A percentile compares a stretch with the other conserved stretches of the same genome.
phyloP scores from a whole-genome alignment of 306 rosid genomes.

The Lagenaria siceraria region DNA sequence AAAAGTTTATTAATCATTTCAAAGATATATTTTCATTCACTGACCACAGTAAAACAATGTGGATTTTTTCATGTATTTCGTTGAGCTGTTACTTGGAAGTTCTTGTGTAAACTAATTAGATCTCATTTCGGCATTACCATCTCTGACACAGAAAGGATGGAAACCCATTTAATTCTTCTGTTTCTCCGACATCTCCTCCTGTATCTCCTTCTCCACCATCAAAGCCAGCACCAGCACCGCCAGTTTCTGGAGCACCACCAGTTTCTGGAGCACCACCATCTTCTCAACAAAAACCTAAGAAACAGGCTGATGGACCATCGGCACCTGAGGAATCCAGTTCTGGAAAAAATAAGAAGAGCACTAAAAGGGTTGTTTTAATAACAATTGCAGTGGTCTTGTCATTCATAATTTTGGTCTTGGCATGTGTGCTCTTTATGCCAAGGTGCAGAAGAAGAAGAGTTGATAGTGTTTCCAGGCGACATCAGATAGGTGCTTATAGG shows the following conservation, averaged over 20 bases:
- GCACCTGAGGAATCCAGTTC: slow-evolving; percentile 38
- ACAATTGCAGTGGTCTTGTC: slow-evolving; percentile 43
- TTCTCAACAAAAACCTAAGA: slow-evolving; percentile 14
- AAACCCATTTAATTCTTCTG: slow-evolving; percentile 53
- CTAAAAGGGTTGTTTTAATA: slow-evolving; percentile 61
- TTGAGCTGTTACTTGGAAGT: not conserved
- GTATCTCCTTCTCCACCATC: slow-evolving; percentile 32
- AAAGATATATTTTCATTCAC: not conserved
- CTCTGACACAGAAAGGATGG: slow-evolving; percentile 63
- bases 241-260: slow-evolving; percentile 31
- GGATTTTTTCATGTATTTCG: not conserved
- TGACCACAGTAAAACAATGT: not conserved
- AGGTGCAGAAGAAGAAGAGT: slow-evolving; percentile 35
- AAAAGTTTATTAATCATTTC: not conserved
- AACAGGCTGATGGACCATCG: slow-evolving; percentile 53
- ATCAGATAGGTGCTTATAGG: slow-evolving; percentile 46
- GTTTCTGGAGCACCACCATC: slow-evolving; percentile 39
- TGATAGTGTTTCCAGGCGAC: slow-evolving; percentile 37
- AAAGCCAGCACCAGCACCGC: slow-evolving; percentile 23
- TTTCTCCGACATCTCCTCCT: slow-evolving; percentile 39
- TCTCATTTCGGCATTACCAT: slow-evolving; percentile 13
- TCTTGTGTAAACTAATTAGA: not conserved
- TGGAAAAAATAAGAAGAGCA: slow-evolving; percentile 30
- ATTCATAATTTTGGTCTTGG: slow-evolving; percentile 40
- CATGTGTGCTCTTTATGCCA: slow-evolving; percentile 46